phyloP scores from a whole-genome alignment of 495 filamentous ascomycete species.

The Aspergillus leporis region DNA sequence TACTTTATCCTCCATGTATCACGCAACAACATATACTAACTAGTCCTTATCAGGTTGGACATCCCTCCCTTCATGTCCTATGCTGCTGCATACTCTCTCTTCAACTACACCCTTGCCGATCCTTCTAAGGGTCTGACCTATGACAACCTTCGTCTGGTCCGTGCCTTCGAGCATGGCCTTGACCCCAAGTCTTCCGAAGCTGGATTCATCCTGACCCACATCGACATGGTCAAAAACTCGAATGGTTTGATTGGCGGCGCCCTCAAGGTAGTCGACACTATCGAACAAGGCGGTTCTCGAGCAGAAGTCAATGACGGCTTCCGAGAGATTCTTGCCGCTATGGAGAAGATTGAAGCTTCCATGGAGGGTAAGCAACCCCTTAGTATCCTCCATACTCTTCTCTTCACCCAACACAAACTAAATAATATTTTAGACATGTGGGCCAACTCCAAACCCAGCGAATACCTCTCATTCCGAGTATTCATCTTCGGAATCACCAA shows the following conservation, averaged over 20 bases:
- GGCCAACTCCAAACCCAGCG: slow-evolving; percentile 71
- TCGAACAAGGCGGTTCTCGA: slow-evolving; percentile 48
- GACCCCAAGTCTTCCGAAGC: slow-evolving; percentile 87
- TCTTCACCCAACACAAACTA: slow-evolving; percentile 7
- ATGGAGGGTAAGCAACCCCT: slow-evolving; percentile 66
- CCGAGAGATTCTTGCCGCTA: slow-evolving; percentile 56
- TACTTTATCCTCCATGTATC: neutral
- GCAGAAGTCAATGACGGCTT: slow-evolving; percentile 64
- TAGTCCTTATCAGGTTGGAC: slow-evolving; percentile 34
- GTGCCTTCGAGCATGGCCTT: slow-evolving; percentile 84
- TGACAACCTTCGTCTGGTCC: slow-evolving; percentile 78
- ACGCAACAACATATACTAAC: slow-evolving; percentile 2
- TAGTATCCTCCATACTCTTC: neutral
- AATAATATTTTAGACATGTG: slow-evolving; percentile 66
- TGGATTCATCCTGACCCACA: slow-evolving; percentile 81
- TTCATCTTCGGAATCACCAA: slow-evolving; percentile 93
- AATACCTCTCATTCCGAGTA: slow-evolving; percentile 82
- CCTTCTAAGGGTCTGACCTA: slow-evolving; percentile 64
- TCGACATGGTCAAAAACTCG: slow-evolving; percentile 83
- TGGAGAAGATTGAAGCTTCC: slow-evolving; percentile 69
- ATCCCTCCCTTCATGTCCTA: slow-evolving; percentile 90
- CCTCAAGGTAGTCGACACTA: slow-evolving; percentile 61
- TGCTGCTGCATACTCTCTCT: slow-evolving; percentile 86
- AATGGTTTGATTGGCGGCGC: slow-evolving; percentile 68
- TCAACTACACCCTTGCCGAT: slow-evolving; percentile 77